These are phyloP conservation scores for Pseudogymnoascus sp. DNA, from an alignment of 2,329 filamentous ascomycete genomes.

Conservation along the genomic window DNA sequence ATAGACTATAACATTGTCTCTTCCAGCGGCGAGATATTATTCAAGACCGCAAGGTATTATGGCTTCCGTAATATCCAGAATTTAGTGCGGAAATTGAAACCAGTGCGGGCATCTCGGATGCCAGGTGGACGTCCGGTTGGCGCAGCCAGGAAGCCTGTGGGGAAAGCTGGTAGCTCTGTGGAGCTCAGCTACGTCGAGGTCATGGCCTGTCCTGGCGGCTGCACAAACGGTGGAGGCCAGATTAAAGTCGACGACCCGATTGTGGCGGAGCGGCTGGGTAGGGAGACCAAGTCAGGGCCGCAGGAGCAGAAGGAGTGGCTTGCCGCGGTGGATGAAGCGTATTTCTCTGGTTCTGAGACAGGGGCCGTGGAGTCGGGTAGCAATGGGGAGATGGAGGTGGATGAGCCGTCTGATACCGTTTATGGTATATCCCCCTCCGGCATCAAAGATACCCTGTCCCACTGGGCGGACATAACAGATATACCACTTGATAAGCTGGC, in stretches of 20 bases:
- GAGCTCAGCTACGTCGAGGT: slow-evolving; percentile 95
- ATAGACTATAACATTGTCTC: slow-evolving; percentile 69
- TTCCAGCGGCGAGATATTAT: slow-evolving; percentile 47
- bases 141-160: slow-evolving; percentile 43
- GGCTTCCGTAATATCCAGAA: slow-evolving; percentile 99
- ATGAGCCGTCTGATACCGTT: slow-evolving; percentile 36
- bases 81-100: slow-evolving; percentile 83
- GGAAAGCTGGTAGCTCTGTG: slow-evolving; percentile 37
- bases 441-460: slow-evolving; percentile 59
- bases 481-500: slow-evolving; percentile 64
- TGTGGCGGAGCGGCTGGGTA: slow-evolving; percentile 40
- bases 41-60: slow-evolving; percentile 85
- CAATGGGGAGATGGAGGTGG: slow-evolving; percentile 19
- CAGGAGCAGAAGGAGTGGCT: slow-evolving; percentile 84
- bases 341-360: slow-evolving; percentile 57
- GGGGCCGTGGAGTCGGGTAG: slow-evolving; percentile 14
- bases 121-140: slow-evolving; percentile 62
- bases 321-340: slow-evolving; percentile 75
- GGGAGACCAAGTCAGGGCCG: slow-evolving; percentile 52
- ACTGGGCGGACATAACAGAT: slow-evolving; percentile 68
- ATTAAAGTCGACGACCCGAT: slow-evolving; percentile 79
- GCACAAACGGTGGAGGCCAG: slow-evolving; percentile 94
- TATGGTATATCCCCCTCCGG: slow-evolving; percentile 58
- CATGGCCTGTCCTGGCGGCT: slow-evolving; percentile 98
- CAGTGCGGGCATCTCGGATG: slow-evolving; percentile 66